Conservation (phyloP, 2,329 filamentous ascomycete genomes). For the Fusarium luffae region DNA sequence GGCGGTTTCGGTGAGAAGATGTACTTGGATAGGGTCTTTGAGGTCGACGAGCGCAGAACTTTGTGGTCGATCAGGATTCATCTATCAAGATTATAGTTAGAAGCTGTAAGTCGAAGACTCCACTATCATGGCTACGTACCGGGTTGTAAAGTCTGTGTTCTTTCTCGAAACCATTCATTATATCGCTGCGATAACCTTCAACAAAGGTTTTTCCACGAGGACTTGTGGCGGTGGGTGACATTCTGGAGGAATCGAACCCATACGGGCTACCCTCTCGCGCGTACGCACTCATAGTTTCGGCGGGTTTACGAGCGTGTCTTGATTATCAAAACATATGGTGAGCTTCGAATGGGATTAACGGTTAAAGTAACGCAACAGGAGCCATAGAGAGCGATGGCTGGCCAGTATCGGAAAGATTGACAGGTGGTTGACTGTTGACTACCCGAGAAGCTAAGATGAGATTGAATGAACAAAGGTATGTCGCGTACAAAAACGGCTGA, state of each 20-base stretch:
- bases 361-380: conserved; percentile 23
- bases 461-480: conserved; percentile 36
- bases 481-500: conserved; percentile 20
- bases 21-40: conserved; percentile 82
- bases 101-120: background rate
- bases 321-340: conserved; percentile 41
- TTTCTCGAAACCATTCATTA: conserved; percentile 64
- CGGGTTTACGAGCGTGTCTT: conserved; percentile 31
- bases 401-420: conserved; percentile 13
- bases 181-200: conserved; percentile 69
- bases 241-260: conserved; percentile 50
- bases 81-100: conserved; percentile 51
- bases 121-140: conserved; percentile 55
- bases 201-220: conserved; percentile 63
- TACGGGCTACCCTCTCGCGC: conserved; percentile 50
- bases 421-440: conserved; percentile 26
- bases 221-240: conserved; percentile 50
- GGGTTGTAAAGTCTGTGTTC: conserved; percentile 68
- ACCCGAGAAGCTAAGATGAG: conserved; percentile 12
- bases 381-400: conserved; percentile 40
- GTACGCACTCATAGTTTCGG: conserved; percentile 55
- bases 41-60: conserved; percentile 70
- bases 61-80: conserved; percentile 63
- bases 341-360: conserved; percentile 2
- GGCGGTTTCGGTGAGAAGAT: conserved; percentile 92